Evolutionary conservation across 2,329 filamentous ascomycete genomes (phyloP), one percentile per base, ranked within the genome.

Genomic region (Talaromyces rugulosus): DNA sequence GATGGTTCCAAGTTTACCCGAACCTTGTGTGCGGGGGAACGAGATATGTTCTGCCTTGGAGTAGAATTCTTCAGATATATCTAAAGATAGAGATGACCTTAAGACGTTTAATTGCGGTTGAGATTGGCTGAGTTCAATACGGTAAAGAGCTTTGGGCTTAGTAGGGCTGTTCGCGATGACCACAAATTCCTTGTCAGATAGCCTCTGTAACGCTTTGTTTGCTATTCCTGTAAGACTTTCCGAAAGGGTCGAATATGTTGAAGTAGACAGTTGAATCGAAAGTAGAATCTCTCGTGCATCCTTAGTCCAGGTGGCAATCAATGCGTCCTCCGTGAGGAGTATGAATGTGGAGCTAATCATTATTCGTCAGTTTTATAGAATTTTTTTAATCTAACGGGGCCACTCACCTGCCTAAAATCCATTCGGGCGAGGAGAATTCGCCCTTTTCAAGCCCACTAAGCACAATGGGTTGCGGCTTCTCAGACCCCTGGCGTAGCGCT

Each of bases 401-500:
- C 12, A 30, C 66, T 44, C 52, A 71, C 67, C 60, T 70, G 65
- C 70, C 73, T 50, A 74, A 66, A 34, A 66, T 64, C 71, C 68
- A 73, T 59, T 74, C 72, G 9, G 69, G 66, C 47, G 64, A 64
- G 16, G 67, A 70, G 62, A 74, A 74, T 52, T 72, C 73, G 9
- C 74, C 76, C 1, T 78, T 69, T 18, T 81, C 76, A 12, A 83
- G 71, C 0, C 75, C 78, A 1, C 73, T 62, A 3, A 82, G 60
- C 2, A 12, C 12, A 33, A 58, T 52, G 1, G 56, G 28, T 64
- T 62, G 8, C 83, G 64, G 16, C 72, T 69, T 9, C 65, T 59
- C 0, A 74, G 66, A 7, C 69, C 59, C 4, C 70, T 61, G 9
- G 66, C 64, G 1, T n/a, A 77, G 69, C 1, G 73, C 72, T 63